These are phyloP conservation scores for Moricandia arvensis DNA, from an alignment of 345 rosid genomes.

Conservation along the genomic window DNA sequence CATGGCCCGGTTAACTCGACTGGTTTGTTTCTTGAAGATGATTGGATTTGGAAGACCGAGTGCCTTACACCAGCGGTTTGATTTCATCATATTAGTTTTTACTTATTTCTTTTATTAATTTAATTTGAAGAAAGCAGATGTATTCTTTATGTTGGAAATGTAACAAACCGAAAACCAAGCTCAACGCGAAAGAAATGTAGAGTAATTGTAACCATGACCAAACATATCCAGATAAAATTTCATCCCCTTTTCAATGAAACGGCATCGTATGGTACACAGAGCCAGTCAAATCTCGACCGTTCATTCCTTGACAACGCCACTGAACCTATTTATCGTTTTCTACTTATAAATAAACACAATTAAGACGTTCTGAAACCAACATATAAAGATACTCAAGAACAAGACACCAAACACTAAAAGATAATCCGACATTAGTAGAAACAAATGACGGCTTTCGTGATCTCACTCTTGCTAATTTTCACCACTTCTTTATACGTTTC, in stretches of 20 bases:
- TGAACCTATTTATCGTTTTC: background rate
- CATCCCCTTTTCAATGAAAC: background rate
- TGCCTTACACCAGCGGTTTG: conserved; percentile 45
- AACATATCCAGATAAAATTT: background rate
- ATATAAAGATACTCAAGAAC: background rate
- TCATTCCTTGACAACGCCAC: background rate
- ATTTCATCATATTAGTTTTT: background rate
- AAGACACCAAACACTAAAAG: background rate
- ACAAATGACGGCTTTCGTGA: conserved; percentile 5
- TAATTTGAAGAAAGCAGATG: background rate
- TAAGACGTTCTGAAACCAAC: background rate
- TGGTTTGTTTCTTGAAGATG: conserved; percentile 55
- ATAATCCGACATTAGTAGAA: background rate
- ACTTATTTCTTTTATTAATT: background rate
- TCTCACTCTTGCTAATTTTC: background rate
- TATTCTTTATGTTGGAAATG: conserved; percentile 1
- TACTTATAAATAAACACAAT: conserved; percentile 11
- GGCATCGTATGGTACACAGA: background rate
- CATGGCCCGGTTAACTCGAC: conserved; percentile 65
- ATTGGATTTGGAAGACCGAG: conserved; percentile 74
- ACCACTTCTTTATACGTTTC: background rate
- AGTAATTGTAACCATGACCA: background rate
- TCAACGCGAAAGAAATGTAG: conserved; percentile 20
- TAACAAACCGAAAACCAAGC: conserved; percentile 21
- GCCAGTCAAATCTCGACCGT: background rate